phyloP scores from a whole-genome alignment of 2,329 filamentous ascomycete genomes.

The Aspergillus sp. region DNA sequence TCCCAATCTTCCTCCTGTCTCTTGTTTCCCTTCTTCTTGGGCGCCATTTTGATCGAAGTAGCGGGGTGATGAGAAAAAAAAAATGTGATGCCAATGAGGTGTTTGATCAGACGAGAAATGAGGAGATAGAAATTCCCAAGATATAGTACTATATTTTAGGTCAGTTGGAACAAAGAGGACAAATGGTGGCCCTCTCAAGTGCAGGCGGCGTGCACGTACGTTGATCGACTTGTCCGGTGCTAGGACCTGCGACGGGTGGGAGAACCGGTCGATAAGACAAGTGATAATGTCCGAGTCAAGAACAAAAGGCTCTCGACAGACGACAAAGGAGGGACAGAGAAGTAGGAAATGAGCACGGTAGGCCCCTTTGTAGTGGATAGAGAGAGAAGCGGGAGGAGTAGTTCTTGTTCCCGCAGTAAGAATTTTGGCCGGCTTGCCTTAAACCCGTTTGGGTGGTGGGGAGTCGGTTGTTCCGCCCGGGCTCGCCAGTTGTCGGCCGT shows the following conservation, averaged over 20 bases:
- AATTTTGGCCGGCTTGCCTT: slow-evolving; percentile 17
- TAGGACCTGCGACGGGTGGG: slow-evolving; percentile 7
- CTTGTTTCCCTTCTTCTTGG: slow-evolving; percentile 94
- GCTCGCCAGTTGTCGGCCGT: slow-evolving; percentile 4
- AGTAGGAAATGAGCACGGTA: neutral
- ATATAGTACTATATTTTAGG: neutral
- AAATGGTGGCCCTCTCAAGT: neutral
- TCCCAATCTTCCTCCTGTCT: slow-evolving; percentile 90
- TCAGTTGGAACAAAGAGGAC: neutral
- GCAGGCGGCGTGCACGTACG: neutral
- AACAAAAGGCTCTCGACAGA: slow-evolving; percentile 1
- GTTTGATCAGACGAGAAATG: neutral
- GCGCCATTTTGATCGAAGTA: slow-evolving; percentile 62
- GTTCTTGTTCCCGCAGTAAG: slow-evolving; percentile 6
- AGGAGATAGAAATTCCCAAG: neutral
- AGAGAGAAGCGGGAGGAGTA: neutral
- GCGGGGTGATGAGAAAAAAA: neutral
- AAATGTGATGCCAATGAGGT: neutral
- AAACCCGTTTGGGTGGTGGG: slow-evolving; percentile 19
- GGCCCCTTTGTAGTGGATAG: slow-evolving; percentile 13
- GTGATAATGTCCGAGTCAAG: neutral
- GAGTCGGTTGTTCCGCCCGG: slow-evolving; percentile 7
- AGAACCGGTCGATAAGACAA: neutral
- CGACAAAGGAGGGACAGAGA: neutral
- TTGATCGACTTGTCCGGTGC: neutral